These are phyloP conservation scores for Chaetoscypha palmicola DNA, from an alignment of 2,329 filamentous ascomycete species.

Conservation along the genomic window DNA sequence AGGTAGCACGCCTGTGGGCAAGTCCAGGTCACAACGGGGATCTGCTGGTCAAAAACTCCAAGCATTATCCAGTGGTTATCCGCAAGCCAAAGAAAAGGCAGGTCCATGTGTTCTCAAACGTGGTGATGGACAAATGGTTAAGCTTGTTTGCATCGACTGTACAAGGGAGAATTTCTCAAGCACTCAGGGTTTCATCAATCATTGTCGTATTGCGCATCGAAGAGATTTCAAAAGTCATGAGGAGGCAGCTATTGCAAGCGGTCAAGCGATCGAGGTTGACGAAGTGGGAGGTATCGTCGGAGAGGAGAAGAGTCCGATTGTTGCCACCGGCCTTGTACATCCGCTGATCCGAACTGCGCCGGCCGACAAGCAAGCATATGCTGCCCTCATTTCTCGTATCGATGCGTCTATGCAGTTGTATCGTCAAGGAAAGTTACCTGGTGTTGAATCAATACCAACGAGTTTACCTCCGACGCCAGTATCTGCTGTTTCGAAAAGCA, in stretches of 20 bases:
- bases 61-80: conserved; percentile 62
- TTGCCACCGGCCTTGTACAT: conserved; percentile 48
- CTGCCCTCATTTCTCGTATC: conserved; percentile 46
- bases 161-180: conserved; percentile 87
- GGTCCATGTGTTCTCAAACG: conserved; percentile 80
- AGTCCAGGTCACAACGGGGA: conserved; percentile 50
- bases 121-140: conserved; percentile 78
- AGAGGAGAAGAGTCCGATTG: conserved; percentile 33
- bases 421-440: conserved; percentile 44
- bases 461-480: conserved; percentile 21
- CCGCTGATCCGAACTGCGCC: conserved; percentile 53
- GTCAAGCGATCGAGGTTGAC: conserved; percentile 69
- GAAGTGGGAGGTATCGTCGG: conserved; percentile 45
- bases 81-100: conserved; percentile 70
- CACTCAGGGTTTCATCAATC: conserved; percentile 98
- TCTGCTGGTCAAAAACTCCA: conserved; percentile 58
- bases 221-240: conserved; percentile 94
- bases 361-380: conserved; percentile 45
- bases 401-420: conserved; percentile 47
- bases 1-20: conserved; percentile 35
- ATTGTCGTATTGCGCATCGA: conserved; percentile 92
- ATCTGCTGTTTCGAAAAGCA: conserved; percentile 23
- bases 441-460: conserved; percentile 40
- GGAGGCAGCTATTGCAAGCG: conserved; percentile 81
- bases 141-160: conserved; percentile 85